Evolutionary conservation across 257 asterid species (phyloP).

Genomic region (Coffea canephora): DNA sequence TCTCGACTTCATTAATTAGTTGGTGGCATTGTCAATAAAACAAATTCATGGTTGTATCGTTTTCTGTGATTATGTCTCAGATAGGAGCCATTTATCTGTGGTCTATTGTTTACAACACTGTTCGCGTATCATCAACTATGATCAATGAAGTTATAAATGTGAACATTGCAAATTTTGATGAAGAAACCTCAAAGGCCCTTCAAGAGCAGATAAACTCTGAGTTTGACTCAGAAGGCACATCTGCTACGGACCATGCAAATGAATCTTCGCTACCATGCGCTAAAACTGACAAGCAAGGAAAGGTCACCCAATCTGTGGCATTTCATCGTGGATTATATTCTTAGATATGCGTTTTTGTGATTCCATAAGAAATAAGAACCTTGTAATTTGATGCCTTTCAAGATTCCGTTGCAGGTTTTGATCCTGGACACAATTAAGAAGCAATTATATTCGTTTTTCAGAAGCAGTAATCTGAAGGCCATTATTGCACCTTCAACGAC

Average conservation of each 20-base stretch:
- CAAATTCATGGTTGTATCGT: neutral
- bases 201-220: neutral
- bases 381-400: neutral
- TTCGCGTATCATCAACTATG: conserved; percentile 10
- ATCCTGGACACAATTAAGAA: neutral
- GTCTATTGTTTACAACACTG: conserved; percentile 16
- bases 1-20: neutral
- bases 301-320: neutral
- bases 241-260: neutral
- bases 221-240: neutral
- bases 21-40: neutral
- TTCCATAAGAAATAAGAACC: neutral
- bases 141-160: neutral
- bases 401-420: neutral
- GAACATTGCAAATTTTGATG: neutral
- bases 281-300: neutral
- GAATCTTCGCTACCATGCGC: neutral
- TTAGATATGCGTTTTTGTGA: neutral
- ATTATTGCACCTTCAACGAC: conserved; percentile 23
- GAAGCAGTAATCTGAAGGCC: conserved; percentile 17
- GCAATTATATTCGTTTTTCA: neutral
- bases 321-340: neutral
- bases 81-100: conserved; percentile 23
- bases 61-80: neutral
- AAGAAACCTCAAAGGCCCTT: neutral